A percentile compares a stretch with the other conserved stretches of the same genome.
Conservation (phyloP, 1,284 basidiomycete species). For the Coniophora puteana region DNA sequence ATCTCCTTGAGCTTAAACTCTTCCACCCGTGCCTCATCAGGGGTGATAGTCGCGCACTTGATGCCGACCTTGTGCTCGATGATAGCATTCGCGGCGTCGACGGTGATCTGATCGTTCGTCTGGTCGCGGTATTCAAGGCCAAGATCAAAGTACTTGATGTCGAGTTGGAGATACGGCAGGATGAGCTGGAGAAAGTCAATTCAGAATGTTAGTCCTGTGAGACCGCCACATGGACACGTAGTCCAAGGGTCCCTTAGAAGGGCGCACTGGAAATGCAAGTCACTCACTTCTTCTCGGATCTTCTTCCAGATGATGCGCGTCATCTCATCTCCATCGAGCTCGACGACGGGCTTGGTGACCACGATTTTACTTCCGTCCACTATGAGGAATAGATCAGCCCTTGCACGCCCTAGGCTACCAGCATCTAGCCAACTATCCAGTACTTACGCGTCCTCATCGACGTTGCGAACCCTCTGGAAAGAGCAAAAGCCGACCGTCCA, state of each 20-base stretch:
- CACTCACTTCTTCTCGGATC: slow-evolving; percentile 89
- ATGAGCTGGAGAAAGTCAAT: slow-evolving; percentile 63
- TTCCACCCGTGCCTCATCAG: slow-evolving; percentile 91
- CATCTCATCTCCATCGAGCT: slow-evolving; percentile 98
- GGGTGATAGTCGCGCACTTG: slow-evolving; percentile 98
- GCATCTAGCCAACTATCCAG: neutral
- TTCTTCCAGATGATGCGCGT: slow-evolving; percentile 99
- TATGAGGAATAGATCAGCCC: neutral
- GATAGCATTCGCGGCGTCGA: slow-evolving; percentile 93
- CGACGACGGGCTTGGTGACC: slow-evolving; percentile 90
- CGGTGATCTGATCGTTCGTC: slow-evolving; percentile 91
- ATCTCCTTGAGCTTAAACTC: slow-evolving; percentile 98
- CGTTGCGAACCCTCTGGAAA: slow-evolving; percentile 23
- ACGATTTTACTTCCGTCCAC: slow-evolving; percentile 55
- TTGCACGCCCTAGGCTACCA: neutral
- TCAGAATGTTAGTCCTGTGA: neutral
- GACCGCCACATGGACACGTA: too few species aligned
- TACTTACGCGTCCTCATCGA: slow-evolving; percentile 27
- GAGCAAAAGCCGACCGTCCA: slow-evolving; percentile 11
- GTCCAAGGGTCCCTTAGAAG: neutral
- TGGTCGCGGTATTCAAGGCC: slow-evolving; percentile 90
- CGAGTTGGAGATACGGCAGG: slow-evolving; percentile 89
- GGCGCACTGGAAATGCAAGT: slow-evolving; percentile 1
- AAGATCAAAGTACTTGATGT: slow-evolving; percentile 98
- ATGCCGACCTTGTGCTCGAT: slow-evolving; percentile 88